Evolutionary conservation across 139 green algal genomes (phyloP).

Genomic region (Haematococcus sp.): DNA sequence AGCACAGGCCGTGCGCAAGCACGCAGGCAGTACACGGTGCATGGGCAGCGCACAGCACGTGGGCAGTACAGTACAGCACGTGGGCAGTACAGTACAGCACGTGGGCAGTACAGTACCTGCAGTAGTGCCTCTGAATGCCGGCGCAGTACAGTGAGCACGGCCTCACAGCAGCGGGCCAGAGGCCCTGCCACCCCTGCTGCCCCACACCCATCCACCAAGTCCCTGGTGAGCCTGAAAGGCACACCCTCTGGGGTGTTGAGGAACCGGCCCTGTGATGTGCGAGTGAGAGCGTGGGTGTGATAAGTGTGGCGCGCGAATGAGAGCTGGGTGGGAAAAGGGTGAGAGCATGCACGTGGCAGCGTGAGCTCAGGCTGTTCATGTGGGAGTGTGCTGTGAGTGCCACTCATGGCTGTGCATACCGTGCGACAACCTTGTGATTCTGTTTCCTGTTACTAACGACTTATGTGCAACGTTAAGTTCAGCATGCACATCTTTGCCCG

Average conservation of each 20-base stretch:
- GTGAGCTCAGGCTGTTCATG: background rate
- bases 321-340: background rate
- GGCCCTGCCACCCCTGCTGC: constrained; percentile 81
- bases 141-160: constrained; percentile 74
- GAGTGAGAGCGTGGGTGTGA: background rate
- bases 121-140: constrained; percentile 55
- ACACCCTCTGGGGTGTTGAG: constrained; percentile 91
- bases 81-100: background rate
- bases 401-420: no score
- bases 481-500: no score
- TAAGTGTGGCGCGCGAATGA: background rate
- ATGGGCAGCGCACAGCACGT: no score
- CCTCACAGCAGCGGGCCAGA: constrained; percentile 89
- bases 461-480: no score
- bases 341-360: background rate
- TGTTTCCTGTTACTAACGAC: no score
- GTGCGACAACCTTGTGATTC: no score
- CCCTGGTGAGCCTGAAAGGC: constrained; percentile 91
- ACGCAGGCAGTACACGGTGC: no score
- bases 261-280: constrained; percentile 52
- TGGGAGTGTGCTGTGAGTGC: no score
- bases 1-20: no score
- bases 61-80: background rate
- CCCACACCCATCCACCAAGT: constrained; percentile 95
- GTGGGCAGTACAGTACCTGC: background rate